Conservation (phyloP, 2,329 filamentous ascomycete species). For the Anisogramma anomala region DNA sequence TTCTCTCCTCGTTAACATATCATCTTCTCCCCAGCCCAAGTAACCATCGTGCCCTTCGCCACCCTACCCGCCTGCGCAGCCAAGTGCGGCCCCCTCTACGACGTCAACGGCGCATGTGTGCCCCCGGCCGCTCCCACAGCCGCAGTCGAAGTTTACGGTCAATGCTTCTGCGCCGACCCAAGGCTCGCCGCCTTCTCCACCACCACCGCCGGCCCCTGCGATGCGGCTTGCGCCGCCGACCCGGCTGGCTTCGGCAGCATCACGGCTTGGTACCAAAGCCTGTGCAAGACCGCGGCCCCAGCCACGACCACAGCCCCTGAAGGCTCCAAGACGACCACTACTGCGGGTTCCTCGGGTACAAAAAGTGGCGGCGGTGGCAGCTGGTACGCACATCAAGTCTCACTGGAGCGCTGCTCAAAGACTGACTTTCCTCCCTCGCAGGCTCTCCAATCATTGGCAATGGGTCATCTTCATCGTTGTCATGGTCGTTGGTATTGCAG, state of each 20-base stretch:
- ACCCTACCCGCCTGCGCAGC: constrained; percentile 52
- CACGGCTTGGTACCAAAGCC: constrained; percentile 57
- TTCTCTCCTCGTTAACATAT: not conserved
- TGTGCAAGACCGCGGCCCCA: constrained; percentile 42
- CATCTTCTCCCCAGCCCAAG: constrained; percentile 23
- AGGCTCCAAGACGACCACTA: constrained; percentile 19
- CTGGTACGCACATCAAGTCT: constrained; percentile 30
- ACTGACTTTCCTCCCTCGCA: constrained; percentile 22
- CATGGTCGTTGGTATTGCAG: constrained; percentile 55
- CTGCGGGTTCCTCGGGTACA: constrained; percentile 17
- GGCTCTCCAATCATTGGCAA: constrained; percentile 59
- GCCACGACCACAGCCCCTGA: constrained; percentile 20
- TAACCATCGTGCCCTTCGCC: constrained; percentile 45
- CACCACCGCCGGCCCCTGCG: constrained; percentile 50
- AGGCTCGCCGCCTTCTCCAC: constrained; percentile 47
- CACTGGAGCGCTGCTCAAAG: not conserved
- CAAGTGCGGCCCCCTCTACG: constrained; percentile 47
- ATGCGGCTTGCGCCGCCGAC: constrained; percentile 40
- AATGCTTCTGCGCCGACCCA: constrained; percentile 62
- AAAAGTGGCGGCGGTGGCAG: constrained; percentile 19
- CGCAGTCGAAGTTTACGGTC: constrained; percentile 42
- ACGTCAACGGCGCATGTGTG: constrained; percentile 62
- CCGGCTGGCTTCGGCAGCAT: constrained; percentile 44
- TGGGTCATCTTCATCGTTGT: constrained; percentile 77
- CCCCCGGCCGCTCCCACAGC: constrained; percentile 41